phyloP scores from a whole-genome alignment of 2,329 filamentous ascomycete genomes.

The Colletotrichum brevisporum region DNA sequence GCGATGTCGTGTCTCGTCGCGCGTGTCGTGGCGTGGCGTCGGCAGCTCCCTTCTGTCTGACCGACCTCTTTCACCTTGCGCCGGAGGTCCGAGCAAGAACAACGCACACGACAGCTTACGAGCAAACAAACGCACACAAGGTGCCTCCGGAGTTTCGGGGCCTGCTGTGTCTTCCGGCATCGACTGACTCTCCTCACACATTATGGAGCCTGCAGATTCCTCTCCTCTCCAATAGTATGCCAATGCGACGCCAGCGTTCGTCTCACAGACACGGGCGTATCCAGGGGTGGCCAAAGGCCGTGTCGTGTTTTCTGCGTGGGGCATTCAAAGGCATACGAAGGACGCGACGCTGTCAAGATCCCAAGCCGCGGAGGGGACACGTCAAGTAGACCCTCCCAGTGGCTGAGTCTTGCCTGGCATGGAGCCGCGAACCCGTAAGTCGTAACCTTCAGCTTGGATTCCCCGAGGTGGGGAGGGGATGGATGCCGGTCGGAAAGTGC shows the following conservation, averaged over 20 bases:
- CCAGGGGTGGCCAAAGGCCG: constrained; percentile 22
- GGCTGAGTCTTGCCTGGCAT: constrained; percentile 32
- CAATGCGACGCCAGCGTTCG: constrained; percentile 19
- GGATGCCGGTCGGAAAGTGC: constrained; percentile 24
- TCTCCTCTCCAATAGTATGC: constrained; percentile 14
- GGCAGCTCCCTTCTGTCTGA: constrained; percentile 22
- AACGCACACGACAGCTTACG: neutral
- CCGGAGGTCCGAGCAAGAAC: constrained; percentile 38
- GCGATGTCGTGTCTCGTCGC: constrained; percentile 11
- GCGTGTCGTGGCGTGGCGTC: constrained; percentile 25
- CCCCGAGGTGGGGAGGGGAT: constrained; percentile 20
- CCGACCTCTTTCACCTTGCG: constrained; percentile 12
- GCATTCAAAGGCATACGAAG: constrained; percentile 18
- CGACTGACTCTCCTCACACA: constrained; percentile 11
- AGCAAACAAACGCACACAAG: too few relatives aligned
- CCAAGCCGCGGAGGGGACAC: constrained; percentile 12
- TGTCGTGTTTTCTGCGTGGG: constrained; percentile 23
- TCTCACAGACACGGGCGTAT: constrained; percentile 13
- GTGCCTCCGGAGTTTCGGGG: constrained; percentile 2
- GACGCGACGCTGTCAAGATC: constrained; percentile 13
- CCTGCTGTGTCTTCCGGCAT: neutral
- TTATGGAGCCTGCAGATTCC: constrained; percentile 25
- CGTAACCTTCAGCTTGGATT: constrained; percentile 32
- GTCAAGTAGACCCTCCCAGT: constrained; percentile 29
- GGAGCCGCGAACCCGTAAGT: constrained; percentile 24